These are phyloP conservation scores for Chrysoporthe puriensis DNA, from an alignment of 2,329 filamentous ascomycete species.

Conservation along the genomic window DNA sequence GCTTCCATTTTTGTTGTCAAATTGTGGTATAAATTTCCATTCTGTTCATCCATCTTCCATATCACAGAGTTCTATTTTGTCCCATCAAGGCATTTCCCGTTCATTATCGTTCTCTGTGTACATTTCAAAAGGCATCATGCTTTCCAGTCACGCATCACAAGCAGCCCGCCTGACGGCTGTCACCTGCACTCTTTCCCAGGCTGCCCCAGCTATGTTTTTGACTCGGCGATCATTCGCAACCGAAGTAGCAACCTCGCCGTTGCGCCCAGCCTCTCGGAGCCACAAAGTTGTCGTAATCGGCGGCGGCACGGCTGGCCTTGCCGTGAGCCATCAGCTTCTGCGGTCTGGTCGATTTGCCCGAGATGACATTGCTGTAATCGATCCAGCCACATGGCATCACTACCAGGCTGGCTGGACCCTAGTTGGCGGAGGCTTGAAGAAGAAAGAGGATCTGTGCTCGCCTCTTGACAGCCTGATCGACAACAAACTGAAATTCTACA, in stretches of 20 bases:
- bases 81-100: neutral
- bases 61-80: neutral
- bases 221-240: constrained; percentile 32
- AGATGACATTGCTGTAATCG: constrained; percentile 67
- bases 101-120: neutral
- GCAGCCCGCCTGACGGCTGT: constrained; percentile 15
- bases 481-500: constrained; percentile 65
- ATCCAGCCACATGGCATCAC: constrained; percentile 66
- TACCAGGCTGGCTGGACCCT: constrained; percentile 74
- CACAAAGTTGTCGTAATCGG: constrained; percentile 72
- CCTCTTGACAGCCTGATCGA: constrained; percentile 57
- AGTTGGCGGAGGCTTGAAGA: constrained; percentile 68
- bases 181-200: constrained; percentile 28
- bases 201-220: constrained; percentile 30
- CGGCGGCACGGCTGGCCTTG: constrained; percentile 66
- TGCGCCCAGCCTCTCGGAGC: constrained; percentile 40
- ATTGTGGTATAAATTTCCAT: neutral
- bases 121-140: neutral
- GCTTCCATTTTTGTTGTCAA: neutral
- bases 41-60: neutral
- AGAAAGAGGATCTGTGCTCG: constrained; percentile 59
- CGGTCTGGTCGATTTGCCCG: constrained; percentile 57
- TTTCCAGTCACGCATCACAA: constrained; percentile 10
- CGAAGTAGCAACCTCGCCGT: constrained; percentile 34
- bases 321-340: constrained; percentile 70